Conservation (phyloP, 805 yeast species). For the Cyberlindnera americana region DNA sequence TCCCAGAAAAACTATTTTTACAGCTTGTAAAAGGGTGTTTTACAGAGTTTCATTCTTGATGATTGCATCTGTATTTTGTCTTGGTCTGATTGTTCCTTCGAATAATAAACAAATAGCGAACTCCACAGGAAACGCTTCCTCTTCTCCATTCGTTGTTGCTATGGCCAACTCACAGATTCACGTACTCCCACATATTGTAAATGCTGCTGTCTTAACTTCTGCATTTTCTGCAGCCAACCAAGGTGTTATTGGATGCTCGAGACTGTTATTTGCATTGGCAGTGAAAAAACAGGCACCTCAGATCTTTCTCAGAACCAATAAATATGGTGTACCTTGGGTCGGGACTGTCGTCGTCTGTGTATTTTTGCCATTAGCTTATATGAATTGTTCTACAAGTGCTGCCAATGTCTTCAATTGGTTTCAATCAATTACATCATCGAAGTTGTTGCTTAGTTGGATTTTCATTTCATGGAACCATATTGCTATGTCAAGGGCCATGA, state of each 20-base stretch:
- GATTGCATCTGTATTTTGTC: slow-evolving; percentile 27
- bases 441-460: slow-evolving; percentile 30
- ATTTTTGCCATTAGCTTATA: slow-evolving; percentile 34
- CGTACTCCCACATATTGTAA: slow-evolving; percentile 34
- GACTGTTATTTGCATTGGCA: slow-evolving; percentile 35
- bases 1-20: slow-evolving; percentile 54
- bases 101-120: slow-evolving; percentile 27
- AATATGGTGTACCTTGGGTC: slow-evolving; percentile 31
- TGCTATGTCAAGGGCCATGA: slow-evolving; percentile 32
- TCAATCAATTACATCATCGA: slow-evolving; percentile 30
- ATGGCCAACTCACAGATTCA: slow-evolving; percentile 33
- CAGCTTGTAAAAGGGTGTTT: slow-evolving; percentile 44
- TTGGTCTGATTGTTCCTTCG: slow-evolving; percentile 32
- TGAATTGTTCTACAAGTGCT: slow-evolving; percentile 27
- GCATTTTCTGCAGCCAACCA: slow-evolving; percentile 37
- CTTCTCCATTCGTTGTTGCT: slow-evolving; percentile 39
- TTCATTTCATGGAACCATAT: slow-evolving; percentile 31
- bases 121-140: slow-evolving; percentile 28
- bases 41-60: slow-evolving; percentile 29
- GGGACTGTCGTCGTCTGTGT: slow-evolving; percentile 24
- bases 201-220: slow-evolving; percentile 36
- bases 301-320: slow-evolving; percentile 30
- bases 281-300: slow-evolving; percentile 35
- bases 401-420: slow-evolving; percentile 34
- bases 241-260: slow-evolving; percentile 18